phyloP scores from a whole-genome alignment of 495 filamentous ascomycete species.

The Tuber melanosporum region DNA sequence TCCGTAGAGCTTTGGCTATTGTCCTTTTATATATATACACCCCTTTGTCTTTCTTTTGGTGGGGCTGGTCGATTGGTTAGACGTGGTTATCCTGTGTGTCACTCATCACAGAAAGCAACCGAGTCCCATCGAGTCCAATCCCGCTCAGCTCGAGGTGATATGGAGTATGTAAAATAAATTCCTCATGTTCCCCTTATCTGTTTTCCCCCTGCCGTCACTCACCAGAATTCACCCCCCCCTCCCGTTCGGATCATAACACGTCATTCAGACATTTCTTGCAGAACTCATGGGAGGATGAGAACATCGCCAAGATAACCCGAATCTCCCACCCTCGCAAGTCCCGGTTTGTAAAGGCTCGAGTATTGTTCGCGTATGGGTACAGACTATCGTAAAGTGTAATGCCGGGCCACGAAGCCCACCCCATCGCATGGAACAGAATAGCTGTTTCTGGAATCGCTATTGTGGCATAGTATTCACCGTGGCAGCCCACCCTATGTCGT shows the following conservation, averaged over 20 bases:
- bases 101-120: not conserved
- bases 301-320: too few species aligned
- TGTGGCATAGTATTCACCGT: too few species aligned
- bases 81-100: not conserved
- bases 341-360: too few species aligned
- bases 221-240: not conserved
- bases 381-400: too few species aligned
- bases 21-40: not conserved
- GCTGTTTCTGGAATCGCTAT: too few species aligned
- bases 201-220: not conserved
- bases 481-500: too few species aligned
- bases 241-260: not conserved
- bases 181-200: not conserved
- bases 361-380: too few species aligned
- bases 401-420: too few species aligned
- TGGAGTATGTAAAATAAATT: not conserved
- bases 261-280: not conserved
- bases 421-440: too few species aligned
- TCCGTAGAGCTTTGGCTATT: not conserved
- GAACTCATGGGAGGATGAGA: too few species aligned
- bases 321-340: too few species aligned
- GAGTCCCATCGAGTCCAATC: not conserved
- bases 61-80: not conserved
- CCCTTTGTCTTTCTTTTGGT: not conserved
- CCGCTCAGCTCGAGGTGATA: not conserved